Base-by-base conservation (phyloP, 164 flowering plant species). In the Euptelea pleiosperma region DNA sequence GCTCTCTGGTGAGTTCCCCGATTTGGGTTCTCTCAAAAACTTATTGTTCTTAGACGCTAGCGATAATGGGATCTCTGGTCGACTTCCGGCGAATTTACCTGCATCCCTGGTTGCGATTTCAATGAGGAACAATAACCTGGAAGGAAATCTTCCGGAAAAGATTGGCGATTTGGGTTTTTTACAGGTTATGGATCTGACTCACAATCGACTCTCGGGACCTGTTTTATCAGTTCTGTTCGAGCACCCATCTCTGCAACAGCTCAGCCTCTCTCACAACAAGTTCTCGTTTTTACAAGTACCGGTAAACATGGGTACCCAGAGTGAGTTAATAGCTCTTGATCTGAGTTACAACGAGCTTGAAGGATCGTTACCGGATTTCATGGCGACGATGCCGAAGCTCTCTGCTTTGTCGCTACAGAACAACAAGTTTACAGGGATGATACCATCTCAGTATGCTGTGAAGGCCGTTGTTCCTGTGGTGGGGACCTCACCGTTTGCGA, bases 171-270 rank as follows among this genome's bases (percentile, higher is more conserved):
- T 76, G 42, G 34, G 15, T 6, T 72, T 6, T 36, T 57, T 87
- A 1, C 90, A 87, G 54, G 98, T 91, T 1, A 16, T 91, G 28
- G 96, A 91, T 65, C 77, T 91, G 67, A 84, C 90, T 65, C 61
- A 77, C 71, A 91, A 88, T 75, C 34, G 16, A 14, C 81, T 91
- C 66, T 59, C 66, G 7, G 96, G 85, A 62, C 37, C 85, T 3
- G 74, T 86, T 14, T 82, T 89, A 5, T 52, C 75, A 36, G 15
- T 45, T 40, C 66, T 86, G n/a, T 91, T 91, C 79, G 59, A 65
- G 4, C 98, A 84, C 64, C 84, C 82, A 9, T 75, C 89, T 7
- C 73, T 91, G 8, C 81, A 91, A 64, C 98, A 91, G 44, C 79
- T 91, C 19, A 78, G 81, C 1, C 84, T 91, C 45, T 76, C 98